Evolutionary conservation across 768 basidiomycete species (phyloP).

Genomic region (Psilocybe subaeruginosa): DNA sequence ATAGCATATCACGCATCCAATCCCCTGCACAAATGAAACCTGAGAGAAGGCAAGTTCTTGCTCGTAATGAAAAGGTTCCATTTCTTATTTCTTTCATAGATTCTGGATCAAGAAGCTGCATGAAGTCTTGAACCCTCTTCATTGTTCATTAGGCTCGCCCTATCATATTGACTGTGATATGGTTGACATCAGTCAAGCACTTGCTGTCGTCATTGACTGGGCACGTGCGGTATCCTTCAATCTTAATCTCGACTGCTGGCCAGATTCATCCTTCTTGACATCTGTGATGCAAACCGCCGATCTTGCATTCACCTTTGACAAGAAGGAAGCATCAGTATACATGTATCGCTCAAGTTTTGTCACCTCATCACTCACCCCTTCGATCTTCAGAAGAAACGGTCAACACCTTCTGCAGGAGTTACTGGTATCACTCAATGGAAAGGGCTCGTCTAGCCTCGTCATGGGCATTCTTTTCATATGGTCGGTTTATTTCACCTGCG

Average conservation of each 20-base stretch:
- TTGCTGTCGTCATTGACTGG: constrained; percentile 48
- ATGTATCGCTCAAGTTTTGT: constrained; percentile 35
- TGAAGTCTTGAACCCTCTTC: constrained; percentile 51
- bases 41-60: constrained; percentile 20
- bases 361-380: constrained; percentile 1
- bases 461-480: constrained; percentile 40
- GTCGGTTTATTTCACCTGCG: constrained; percentile 32
- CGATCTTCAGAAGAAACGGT: constrained; percentile 21
- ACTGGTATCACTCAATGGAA: constrained; percentile 28
- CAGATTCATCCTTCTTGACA: constrained; percentile 38
- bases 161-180: constrained; percentile 33
- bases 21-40: constrained; percentile 8
- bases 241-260: constrained; percentile 29
- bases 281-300: constrained; percentile 36
- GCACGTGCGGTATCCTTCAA: constrained; percentile 39
- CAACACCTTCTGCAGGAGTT: constrained; percentile 26
- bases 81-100: constrained; percentile 26
- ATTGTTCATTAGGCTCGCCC: constrained; percentile 46
- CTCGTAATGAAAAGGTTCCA: background rate
- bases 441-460: constrained; percentile 25
- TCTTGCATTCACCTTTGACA: constrained; percentile 43
- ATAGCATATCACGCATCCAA: constrained; percentile 29
- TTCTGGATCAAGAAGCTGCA: constrained; percentile 51
- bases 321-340: constrained; percentile 32
- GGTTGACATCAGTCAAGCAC: constrained; percentile 33